phyloP scores from a whole-genome alignment of 805 yeast genomes.

The Nakazawaea ernobii region DNA sequence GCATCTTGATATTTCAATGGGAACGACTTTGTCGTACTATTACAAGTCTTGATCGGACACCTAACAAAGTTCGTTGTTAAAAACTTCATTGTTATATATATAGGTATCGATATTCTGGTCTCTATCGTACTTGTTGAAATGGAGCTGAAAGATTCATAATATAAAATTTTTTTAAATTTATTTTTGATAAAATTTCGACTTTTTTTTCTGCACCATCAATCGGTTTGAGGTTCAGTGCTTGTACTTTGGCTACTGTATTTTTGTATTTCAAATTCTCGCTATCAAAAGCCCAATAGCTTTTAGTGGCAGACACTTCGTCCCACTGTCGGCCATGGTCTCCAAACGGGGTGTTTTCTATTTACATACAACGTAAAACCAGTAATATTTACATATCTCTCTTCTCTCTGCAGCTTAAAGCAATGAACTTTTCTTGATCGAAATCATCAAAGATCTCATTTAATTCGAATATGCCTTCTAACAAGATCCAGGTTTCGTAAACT shows the following conservation, averaged over 20 bases:
- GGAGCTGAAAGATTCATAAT: neutral
- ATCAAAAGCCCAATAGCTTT: no score
- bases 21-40: constrained; percentile 65
- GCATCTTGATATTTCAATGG: constrained; percentile 71
- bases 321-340: no score
- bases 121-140: neutral
- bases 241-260: no score
- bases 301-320: no score
- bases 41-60: constrained; percentile 85
- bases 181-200: neutral
- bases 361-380: neutral
- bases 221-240: no score
- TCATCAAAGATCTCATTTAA: constrained; percentile 4
- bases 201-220: neutral
- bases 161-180: neutral
- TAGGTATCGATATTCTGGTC: neutral
- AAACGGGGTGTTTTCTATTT: no score
- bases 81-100: constrained; percentile 59
- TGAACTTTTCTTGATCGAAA: neutral
- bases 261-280: no score
- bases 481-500: constrained; percentile 7
- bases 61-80: constrained; percentile 94
- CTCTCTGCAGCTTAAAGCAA: constrained; percentile 2
- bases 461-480: constrained; percentile 5
- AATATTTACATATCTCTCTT: neutral